Percentiles rank a stretch among this genome's conserved stretches.
phyloP scores from a whole-genome alignment of 306 rosid genomes.

The Quercus engelmannii region DNA sequence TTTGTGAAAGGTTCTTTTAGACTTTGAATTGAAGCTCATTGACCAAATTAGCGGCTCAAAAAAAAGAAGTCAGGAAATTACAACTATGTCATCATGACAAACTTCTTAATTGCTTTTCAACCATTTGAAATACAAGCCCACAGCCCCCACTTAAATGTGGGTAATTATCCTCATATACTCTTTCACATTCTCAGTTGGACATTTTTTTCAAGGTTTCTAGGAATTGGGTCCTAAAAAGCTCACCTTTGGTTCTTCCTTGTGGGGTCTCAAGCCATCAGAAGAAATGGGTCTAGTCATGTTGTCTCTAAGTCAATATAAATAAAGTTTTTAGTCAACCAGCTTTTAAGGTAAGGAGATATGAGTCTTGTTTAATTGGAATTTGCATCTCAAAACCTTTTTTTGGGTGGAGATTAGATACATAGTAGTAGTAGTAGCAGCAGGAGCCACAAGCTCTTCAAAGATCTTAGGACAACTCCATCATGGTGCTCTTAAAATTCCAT shows the following conservation, averaged over 20 bases:
- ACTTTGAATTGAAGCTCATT: conserved; percentile 37
- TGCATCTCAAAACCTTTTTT: not conserved
- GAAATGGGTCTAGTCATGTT: conserved; percentile 25
- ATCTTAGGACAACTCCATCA: too few relatives aligned
- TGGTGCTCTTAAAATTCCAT: too few relatives aligned
- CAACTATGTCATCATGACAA: conserved; percentile 27
- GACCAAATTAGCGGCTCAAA: conserved; percentile 25
- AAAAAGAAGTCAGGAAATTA: conserved; percentile 28
- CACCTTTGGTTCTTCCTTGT: conserved; percentile 28
- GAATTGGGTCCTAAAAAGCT: conserved; percentile 30
- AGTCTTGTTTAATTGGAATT: conserved; percentile 18
- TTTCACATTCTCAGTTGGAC: conserved; percentile 17
- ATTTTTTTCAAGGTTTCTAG: conserved; percentile 20
- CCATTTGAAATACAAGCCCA: not conserved
- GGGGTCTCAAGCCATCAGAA: conserved; percentile 10
- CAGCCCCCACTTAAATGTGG: conserved; percentile 23
- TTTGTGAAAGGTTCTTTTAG: conserved; percentile 19
- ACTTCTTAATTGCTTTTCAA: conserved; percentile 1
- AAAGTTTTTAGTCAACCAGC: conserved; percentile 7
- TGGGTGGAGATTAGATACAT: not conserved
- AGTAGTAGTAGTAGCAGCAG: too few relatives aligned
- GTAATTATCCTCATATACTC: conserved; percentile 5
- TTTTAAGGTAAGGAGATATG: conserved; percentile 5
- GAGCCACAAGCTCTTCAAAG: too few relatives aligned
- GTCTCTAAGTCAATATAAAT: conserved; percentile 6